phyloP scores from a whole-genome alignment of 2,329 filamentous ascomycete species.

The Pleoardoris graminearum region DNA sequence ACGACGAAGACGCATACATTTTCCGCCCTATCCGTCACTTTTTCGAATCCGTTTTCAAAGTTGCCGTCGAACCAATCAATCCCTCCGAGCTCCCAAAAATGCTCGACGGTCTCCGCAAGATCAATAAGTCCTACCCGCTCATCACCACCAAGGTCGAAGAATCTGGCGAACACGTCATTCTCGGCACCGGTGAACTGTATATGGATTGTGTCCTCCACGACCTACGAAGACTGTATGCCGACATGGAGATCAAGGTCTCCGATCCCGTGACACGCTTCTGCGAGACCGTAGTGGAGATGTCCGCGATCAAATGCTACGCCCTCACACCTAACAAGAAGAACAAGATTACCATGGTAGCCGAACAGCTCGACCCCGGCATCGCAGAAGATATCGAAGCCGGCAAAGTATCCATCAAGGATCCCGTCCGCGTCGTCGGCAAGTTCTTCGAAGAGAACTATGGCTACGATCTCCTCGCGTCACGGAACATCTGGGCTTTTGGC shows the following conservation, averaged over 20 bases:
- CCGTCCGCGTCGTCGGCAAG: conserved; percentile 88
- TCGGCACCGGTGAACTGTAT: conserved; percentile 97
- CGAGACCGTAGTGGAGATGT: conserved; percentile 96
- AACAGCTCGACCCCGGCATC: conserved; percentile 92
- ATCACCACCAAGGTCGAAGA: conserved; percentile 98
- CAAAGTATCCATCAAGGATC: conserved; percentile 87
- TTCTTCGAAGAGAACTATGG: conserved; percentile 98
- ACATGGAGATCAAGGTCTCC: conserved; percentile 99
- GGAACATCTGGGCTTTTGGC: conserved; percentile 98
- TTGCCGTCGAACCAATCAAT: conserved; percentile 97
- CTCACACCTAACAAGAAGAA: conserved; percentile 99
- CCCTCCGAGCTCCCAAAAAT: conserved; percentile 98
- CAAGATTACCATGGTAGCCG: conserved; percentile 97
- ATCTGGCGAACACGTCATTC: conserved; percentile 91
- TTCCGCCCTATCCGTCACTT: conserved; percentile 93
- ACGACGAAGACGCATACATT: conserved; percentile 91
- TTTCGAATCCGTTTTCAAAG: conserved; percentile 96
- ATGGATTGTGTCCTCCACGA: conserved; percentile 99
- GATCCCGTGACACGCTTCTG: conserved; percentile 97
- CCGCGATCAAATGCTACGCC: conserved; percentile 96
- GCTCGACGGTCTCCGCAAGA: conserved; percentile 92
- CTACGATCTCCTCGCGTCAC: conserved; percentile 90
- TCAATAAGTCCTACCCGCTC: conserved; percentile 97
- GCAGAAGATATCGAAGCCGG: conserved; percentile 92
- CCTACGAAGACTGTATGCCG: conserved; percentile 86